These are phyloP conservation scores for Daldinia vernicosa DNA, from an alignment of 495 filamentous ascomycete genomes.

Conservation along the genomic window DNA sequence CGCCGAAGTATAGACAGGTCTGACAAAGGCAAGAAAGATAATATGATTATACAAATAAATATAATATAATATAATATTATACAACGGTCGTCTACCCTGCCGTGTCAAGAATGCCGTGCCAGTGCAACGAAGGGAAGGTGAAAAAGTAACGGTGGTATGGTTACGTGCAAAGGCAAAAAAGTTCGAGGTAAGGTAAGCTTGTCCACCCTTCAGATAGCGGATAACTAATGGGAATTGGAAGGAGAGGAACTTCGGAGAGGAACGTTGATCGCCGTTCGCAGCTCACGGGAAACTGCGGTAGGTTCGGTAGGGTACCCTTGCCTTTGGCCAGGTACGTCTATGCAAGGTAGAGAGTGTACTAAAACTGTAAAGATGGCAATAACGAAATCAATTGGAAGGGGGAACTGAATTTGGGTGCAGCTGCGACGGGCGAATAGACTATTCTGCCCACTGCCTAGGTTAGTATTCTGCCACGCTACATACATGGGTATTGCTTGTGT, in stretches of 20 bases:
- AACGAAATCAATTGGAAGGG: slow-evolving; percentile 22
- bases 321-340: slow-evolving; percentile 12
- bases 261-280: slow-evolving; percentile 25
- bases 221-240: not conserved
- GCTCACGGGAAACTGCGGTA: slow-evolving; percentile 11
- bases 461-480: not conserved
- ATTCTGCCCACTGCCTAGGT: not conserved
- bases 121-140: slow-evolving; percentile 26
- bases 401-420: slow-evolving; percentile 21
- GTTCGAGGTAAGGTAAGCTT: slow-evolving; percentile 4
- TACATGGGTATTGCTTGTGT: not conserved
- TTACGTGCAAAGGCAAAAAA: slow-evolving; percentile 1
- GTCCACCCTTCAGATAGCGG: not conserved
- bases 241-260: slow-evolving; percentile 11
- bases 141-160: slow-evolving; percentile 25
- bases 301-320: slow-evolving; percentile 10
- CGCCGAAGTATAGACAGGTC: slow-evolving; percentile 24
- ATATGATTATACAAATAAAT: slow-evolving; percentile 20
- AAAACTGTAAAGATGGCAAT: not conserved
- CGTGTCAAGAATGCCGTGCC: slow-evolving; percentile 28
- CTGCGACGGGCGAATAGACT: slow-evolving; percentile 13
- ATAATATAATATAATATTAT: slow-evolving; percentile 9
- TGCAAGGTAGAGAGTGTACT: not conserved
- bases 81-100: slow-evolving; percentile 16
- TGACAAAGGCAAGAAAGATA: slow-evolving; percentile 6